A percentile compares a stretch with the other conserved stretches of the same genome.
Evolutionary conservation across 805 yeast species (phyloP).

Genomic region (Saturnispora halmiae): DNA sequence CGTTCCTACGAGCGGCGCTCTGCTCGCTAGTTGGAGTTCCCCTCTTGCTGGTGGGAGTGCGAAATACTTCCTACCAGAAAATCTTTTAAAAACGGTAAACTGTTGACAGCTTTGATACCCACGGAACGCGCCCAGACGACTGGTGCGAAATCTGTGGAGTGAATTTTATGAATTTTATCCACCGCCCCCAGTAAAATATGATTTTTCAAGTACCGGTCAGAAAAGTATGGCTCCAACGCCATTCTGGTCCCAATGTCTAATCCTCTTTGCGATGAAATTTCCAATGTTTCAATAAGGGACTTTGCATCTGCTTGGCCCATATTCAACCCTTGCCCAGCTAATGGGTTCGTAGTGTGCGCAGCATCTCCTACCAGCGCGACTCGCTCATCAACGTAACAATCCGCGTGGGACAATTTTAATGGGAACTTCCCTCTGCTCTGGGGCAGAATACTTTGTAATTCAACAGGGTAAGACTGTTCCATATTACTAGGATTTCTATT

Average conservation of each 20-base stretch:
- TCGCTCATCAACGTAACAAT: constrained; percentile 73
- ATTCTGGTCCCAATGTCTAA: constrained; percentile 77
- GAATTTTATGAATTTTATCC: constrained; percentile 84
- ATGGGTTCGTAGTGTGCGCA: constrained; percentile 94
- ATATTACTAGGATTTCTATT: constrained; percentile 24
- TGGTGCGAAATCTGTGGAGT: constrained; percentile 64
- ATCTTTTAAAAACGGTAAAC: constrained; percentile 56
- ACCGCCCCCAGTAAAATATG: constrained; percentile 79
- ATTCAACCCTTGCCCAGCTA: constrained; percentile 96
- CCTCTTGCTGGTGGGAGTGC: no score
- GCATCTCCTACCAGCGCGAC: constrained; percentile 97
- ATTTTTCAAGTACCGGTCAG: constrained; percentile 71
- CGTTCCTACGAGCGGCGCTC: no score
- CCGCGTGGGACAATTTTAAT: constrained; percentile 80
- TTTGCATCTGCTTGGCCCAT: constrained; percentile 95
- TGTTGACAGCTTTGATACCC: constrained; percentile 67
- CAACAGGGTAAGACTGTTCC: constrained; percentile 56
- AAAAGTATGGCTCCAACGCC: constrained; percentile 80
- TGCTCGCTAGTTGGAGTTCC: no score
- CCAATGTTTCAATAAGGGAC: constrained; percentile 58
- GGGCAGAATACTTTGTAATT: constrained; percentile 47
- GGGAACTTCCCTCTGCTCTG: constrained; percentile 84
- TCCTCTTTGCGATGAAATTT: constrained; percentile 64
- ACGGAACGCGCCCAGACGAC: constrained; percentile 64
- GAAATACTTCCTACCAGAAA: constrained; percentile 53